Evolutionary conservation across 2,329 filamentous ascomycete species (phyloP), one percentile per base, ranked within the genome.

Genomic region (Claviceps purpurea): DNA sequence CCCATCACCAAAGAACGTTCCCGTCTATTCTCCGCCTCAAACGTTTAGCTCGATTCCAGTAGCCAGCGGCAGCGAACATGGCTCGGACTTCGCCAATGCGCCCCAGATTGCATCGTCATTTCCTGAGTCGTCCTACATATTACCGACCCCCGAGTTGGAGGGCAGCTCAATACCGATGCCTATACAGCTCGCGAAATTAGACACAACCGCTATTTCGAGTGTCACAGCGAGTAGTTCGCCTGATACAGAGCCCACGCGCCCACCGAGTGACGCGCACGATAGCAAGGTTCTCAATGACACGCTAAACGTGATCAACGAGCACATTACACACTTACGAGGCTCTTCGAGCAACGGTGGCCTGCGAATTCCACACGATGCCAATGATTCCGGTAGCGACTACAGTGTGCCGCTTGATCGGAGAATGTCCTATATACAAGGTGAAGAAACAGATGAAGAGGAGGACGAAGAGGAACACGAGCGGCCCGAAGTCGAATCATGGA

Each of bases 391-490:
- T 49, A 95, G 89, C 69, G 88, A 95, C 65, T 95, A 95, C 67
- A 95, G 89, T 68, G 87, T 81, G 55, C 82, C 87, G 52, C 64
- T 87, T 41, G 83, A 83, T 56, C 82, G 86, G 59, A 82, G 89
- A 41, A 71, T 91, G 60, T 95, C 91, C 1, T 95, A 95, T 65
- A 91, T 97, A 56, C 86, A 93, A 58, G 93, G 91, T 40, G 85
- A 95, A 57, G 91, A 96, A 68, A 96, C 90, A 1, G 91, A 97
- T 60, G 89, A 96, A 61, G 93, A 97, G 67, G 93, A 97, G 66
- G 93, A 97, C 66, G 82, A 86, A 37, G 76, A 71, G 13, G 63
- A 77, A n/a, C 82, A 89, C 58, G 85, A 73, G 13, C 73, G 76
- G 16, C 73, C 78, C 38, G 85, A 96, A 64, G 89, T 98, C 24